Evolutionary conservation across 192 early-diverging fungal species (phyloP).

Genomic region (Phlyctochytrium arcticum): DNA sequence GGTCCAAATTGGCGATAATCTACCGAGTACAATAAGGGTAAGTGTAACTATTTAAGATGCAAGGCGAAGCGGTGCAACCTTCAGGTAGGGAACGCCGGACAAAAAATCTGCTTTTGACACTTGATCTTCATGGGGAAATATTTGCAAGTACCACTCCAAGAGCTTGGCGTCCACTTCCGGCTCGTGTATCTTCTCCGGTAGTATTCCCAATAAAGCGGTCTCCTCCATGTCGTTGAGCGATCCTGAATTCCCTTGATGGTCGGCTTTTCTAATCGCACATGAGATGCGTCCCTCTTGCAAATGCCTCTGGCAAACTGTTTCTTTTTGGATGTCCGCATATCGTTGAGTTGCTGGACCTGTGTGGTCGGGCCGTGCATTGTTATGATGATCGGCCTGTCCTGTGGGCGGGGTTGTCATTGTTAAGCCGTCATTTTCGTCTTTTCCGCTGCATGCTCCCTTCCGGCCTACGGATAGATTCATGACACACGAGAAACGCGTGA

Average conservation of each 20-base stretch:
- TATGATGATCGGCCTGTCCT: too few species aligned
- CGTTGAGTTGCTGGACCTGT: too few species aligned
- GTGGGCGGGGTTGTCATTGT: too few species aligned
- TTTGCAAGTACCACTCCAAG: too few species aligned
- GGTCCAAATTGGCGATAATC: too few species aligned
- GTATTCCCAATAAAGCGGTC: neutral
- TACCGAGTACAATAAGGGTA: neutral
- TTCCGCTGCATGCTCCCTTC: too few species aligned
- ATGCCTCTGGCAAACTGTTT: neutral
- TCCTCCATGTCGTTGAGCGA: neutral
- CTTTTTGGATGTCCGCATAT: neutral
- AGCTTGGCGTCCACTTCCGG: neutral
- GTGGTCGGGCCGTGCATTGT: too few species aligned
- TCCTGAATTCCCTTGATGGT: neutral
- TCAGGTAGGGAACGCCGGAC: neutral
- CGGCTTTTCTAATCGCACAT: slow-evolving; percentile 1
- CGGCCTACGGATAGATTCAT: too few species aligned
- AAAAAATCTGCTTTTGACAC: neutral
- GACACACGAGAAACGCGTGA: too few species aligned
- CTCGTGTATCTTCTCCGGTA: slow-evolving; percentile 1
- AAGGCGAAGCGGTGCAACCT: neutral
- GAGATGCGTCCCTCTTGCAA: neutral
- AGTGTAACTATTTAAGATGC: neutral
- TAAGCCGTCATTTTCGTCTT: too few species aligned
- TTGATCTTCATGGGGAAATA: too few species aligned